Conservation (phyloP, 768 basidiomycete genomes). For the Tylopilus subfusipes region DNA sequence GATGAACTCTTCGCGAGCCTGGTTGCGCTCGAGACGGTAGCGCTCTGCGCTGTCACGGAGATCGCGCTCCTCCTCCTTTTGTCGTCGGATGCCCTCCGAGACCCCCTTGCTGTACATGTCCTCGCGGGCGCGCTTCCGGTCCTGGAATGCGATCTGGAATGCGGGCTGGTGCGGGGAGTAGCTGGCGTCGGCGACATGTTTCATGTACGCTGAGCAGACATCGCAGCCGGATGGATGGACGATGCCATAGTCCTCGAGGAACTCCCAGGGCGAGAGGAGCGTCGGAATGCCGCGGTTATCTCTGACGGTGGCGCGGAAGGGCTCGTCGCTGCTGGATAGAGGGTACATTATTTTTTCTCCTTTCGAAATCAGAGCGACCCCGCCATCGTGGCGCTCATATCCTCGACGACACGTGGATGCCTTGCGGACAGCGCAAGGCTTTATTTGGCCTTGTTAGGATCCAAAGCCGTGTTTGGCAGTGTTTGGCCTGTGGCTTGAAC, state of each 20-base stretch:
- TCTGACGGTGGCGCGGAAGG: conserved; percentile 25
- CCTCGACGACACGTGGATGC: conserved; percentile 26
- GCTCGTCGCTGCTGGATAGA: conserved; percentile 33
- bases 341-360: conserved; percentile 27
- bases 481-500: conserved; percentile 34
- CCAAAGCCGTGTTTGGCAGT: conserved; percentile 9
- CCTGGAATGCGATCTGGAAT: conserved; percentile 40
- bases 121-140: conserved; percentile 38
- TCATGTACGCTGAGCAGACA: conserved; percentile 38
- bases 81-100: conserved; percentile 38
- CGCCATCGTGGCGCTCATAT: conserved; percentile 26
- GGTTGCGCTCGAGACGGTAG: conserved; percentile 35
- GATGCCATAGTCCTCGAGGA: conserved; percentile 38
- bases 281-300: conserved; percentile 33
- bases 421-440: conserved; percentile 29
- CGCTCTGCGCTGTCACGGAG: conserved; percentile 34
- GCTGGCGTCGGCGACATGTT: conserved; percentile 39
- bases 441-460: conserved; percentile 28
- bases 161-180: conserved; percentile 36
- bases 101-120: conserved; percentile 39
- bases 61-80: conserved; percentile 37
- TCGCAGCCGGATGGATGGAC: conserved; percentile 40
- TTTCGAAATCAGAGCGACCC: background rate
- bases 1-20: conserved; percentile 31
- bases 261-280: conserved; percentile 38